These are phyloP conservation scores for Trichocladium antarcticum DNA, from an alignment of 495 filamentous ascomycete species.

Conservation along the genomic window DNA sequence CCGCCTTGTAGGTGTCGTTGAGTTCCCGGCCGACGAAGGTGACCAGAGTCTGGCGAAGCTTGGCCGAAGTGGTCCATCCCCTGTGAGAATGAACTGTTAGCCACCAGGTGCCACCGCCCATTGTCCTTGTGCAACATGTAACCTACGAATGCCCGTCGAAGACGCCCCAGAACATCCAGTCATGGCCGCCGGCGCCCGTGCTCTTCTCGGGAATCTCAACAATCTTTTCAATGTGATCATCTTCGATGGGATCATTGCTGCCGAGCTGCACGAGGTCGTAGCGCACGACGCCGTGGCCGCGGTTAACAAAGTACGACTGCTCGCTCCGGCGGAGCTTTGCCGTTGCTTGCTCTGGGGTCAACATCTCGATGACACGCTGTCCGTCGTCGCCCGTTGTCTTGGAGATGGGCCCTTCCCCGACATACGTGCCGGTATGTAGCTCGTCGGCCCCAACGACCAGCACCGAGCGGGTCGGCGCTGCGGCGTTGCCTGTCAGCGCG, in stretches of 20 bases:
- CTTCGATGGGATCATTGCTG: slow-evolving; percentile 96
- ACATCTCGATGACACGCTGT: slow-evolving; percentile 78
- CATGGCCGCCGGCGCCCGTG: slow-evolving; percentile 47
- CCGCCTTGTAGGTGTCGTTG: slow-evolving; percentile 82
- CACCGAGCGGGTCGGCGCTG: slow-evolving; percentile 35
- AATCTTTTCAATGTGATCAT: slow-evolving; percentile 95
- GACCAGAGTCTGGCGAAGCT: slow-evolving; percentile 83
- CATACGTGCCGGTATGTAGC: slow-evolving; percentile 68
- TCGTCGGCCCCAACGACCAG: slow-evolving; percentile 74
- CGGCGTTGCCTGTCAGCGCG: slow-evolving; percentile 13
- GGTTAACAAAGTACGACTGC: slow-evolving; percentile 79
- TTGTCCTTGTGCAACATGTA: not conserved
- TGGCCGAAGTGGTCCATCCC: slow-evolving; percentile 97
- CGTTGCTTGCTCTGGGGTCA: slow-evolving; percentile 90
- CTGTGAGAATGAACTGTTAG: slow-evolving; percentile 35
- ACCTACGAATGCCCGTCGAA: slow-evolving; percentile 92
- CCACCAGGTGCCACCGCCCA: not conserved
- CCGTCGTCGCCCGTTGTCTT: slow-evolving; percentile 76
- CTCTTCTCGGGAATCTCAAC: slow-evolving; percentile 59
- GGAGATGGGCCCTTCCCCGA: slow-evolving; percentile 70
- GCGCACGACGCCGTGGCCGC: slow-evolving; percentile 81
- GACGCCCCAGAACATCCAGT: slow-evolving; percentile 99
- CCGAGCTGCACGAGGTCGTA: slow-evolving; percentile 94
- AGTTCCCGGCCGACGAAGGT: slow-evolving; percentile 87
- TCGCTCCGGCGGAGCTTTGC: slow-evolving; percentile 80